Evolutionary conservation across 345 rosid genomes (phyloP), one percentile per base, ranked within the genome.

Genomic region (Sisymbrium altissimum): DNA sequence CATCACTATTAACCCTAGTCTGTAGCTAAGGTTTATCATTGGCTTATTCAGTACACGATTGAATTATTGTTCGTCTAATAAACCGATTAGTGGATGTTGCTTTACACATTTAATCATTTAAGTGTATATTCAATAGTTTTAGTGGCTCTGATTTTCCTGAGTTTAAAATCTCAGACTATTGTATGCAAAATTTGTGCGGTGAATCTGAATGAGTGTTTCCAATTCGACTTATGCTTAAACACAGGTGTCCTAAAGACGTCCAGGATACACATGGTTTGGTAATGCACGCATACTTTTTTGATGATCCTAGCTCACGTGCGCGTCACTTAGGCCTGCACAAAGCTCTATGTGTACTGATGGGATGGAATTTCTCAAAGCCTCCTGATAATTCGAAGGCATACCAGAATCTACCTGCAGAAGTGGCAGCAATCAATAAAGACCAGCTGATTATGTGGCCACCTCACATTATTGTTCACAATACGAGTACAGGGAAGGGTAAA

Each of bases 401-500:
- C 82, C 92, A 83, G 81, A 81, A 85, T 67, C 81, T 92, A 78
- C 86, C 91, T 73, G 87, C 87, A 70, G 87, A 83, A 77, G 87
- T 84, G 81, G 96, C 90, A 81, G 83, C 90, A 52, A 82, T 84
- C 71, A 89, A 88, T 81, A 97, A 66, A 83, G 93, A 90, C 69
- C 97, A 92, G 85, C 81, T 92, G 79, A 87, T 92, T 80, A 68
- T 96, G 77, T 96, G 99, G 99, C 99, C 99, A 35, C 99, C 99
- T 30, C 64, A 80, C 81, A 93, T 96, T 79, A 86, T 96, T 71
- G 81, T 96, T 80, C 97, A 90, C 77, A 96, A 96, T 78, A 96
- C 99, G 32, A 70, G 86, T 72, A 92, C 96, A 38, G 99, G 98
- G 70, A 96, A 88, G 82, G 86, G 94, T 79, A 92, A 89, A 81